Evolutionary conservation across 1,139 yeast species (phyloP).

Genomic region (Debaryomyces subglobosus): DNA sequence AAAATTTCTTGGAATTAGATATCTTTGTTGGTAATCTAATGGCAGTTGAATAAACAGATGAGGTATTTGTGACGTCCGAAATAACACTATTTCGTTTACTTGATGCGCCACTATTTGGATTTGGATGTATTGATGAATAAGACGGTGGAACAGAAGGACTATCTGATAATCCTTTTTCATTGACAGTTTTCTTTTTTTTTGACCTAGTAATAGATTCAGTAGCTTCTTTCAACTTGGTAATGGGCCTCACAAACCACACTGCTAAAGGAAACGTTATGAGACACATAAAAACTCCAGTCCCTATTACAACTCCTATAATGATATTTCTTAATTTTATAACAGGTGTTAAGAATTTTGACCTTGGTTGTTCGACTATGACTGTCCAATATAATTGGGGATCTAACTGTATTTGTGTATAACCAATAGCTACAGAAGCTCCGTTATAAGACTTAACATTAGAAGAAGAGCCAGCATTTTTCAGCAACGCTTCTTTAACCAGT

Average conservation of each 20-base stretch:
- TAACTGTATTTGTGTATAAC: conserved; percentile 62
- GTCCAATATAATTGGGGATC: conserved; percentile 64
- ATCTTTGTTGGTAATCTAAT: conserved; percentile 54
- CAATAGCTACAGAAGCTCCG: conserved; percentile 62
- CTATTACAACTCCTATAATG: conserved; percentile 77
- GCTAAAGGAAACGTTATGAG: conserved; percentile 80
- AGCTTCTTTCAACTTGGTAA: conserved; percentile 77
- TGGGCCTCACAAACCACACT: conserved; percentile 83
- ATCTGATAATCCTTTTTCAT: not conserved
- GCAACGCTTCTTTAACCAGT: conserved; percentile 45
- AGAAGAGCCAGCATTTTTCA: conserved; percentile 50
- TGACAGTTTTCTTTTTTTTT: conserved; percentile 27
- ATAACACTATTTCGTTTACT: conserved; percentile 29
- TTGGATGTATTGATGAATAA: not conserved
- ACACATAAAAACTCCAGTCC: conserved; percentile 75
- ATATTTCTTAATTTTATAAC: conserved; percentile 64
- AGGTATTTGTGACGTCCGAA: conserved; percentile 31
- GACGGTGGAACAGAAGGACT: conserved; percentile 9
- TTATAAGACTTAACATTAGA: conserved; percentile 46
- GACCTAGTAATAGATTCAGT: conserved; percentile 62
- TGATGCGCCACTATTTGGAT: conserved; percentile 6
- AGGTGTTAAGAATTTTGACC: conserved; percentile 63
- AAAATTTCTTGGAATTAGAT: conserved; percentile 57
- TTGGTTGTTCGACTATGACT: conserved; percentile 70
- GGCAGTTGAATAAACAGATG: conserved; percentile 42